These are phyloP conservation scores for Chalciporus piperatoides DNA, from an alignment of 1,284 basidiomycete genomes.

Conservation along the genomic window DNA sequence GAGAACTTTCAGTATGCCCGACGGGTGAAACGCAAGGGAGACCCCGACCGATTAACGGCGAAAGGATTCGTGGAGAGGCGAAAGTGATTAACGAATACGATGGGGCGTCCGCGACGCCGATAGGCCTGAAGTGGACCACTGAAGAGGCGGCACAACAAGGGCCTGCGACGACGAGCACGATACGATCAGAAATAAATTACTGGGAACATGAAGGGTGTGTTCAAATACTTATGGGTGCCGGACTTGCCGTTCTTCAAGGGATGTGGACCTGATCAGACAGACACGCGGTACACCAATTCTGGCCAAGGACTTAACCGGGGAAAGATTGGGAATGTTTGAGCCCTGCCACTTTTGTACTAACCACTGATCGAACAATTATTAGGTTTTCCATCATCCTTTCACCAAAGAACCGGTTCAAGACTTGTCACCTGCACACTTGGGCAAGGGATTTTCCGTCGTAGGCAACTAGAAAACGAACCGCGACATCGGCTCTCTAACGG, in stretches of 20 bases:
- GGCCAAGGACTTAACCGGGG: constrained; percentile 25
- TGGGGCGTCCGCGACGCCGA: constrained; percentile 4
- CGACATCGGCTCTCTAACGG: constrained; percentile 26
- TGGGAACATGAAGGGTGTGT: constrained; percentile 26
- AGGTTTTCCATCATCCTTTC: constrained; percentile 10
- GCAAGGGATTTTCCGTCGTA: constrained; percentile 12
- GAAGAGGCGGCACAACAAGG: constrained; percentile 1
- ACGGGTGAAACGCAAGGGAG: neutral
- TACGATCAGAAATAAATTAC: constrained; percentile 28
- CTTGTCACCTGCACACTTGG: neutral
- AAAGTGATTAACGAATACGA: constrained; percentile 9
- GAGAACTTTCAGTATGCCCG: constrained; percentile 5
- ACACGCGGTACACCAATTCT: constrained; percentile 26
- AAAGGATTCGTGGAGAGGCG: neutral
- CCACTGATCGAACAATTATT: constrained; percentile 14
- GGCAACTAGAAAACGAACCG: constrained; percentile 17
- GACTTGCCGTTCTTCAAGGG: constrained; percentile 24
- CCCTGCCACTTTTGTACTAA: constrained; percentile 8
- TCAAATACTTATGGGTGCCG: constrained; percentile 31
- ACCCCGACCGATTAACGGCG: constrained; percentile 3
- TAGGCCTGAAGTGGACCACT: constrained; percentile 27
- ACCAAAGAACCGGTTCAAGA: constrained; percentile 20
- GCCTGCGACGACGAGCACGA: constrained; percentile 6
- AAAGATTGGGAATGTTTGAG: neutral
- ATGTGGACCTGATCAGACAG: constrained; percentile 28